These are phyloP conservation scores for Scleroderma citrinum DNA, from an alignment of 768 basidiomycete species.

Conservation along the genomic window DNA sequence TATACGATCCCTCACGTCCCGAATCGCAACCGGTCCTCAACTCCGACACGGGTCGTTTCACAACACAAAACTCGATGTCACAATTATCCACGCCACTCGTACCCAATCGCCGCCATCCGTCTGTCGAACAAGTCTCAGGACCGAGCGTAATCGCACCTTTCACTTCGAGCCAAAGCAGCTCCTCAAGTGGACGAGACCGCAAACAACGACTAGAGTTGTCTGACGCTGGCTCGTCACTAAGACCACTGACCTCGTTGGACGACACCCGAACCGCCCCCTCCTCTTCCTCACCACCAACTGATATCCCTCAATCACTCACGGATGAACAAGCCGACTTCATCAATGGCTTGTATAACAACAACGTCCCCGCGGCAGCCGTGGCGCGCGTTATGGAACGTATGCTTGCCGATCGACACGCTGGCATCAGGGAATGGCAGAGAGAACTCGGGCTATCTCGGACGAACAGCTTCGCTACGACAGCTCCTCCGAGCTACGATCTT, in stretches of 20 bases:
- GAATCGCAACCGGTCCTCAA: neutral
- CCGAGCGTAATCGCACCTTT: conserved; percentile 6
- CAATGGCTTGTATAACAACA: conserved; percentile 15
- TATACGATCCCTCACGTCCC: neutral
- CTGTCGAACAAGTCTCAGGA: neutral
- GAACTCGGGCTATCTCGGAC: conserved; percentile 14
- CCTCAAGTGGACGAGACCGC: neutral
- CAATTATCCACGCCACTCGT: conserved; percentile 1
- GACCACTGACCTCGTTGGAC: neutral
- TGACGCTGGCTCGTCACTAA: conserved; percentile 1
- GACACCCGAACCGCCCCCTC: neutral
- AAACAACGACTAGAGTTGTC: conserved; percentile 5
- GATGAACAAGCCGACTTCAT: conserved; percentile 23
- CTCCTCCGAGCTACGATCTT: conserved; percentile 2
- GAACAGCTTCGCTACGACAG: conserved; percentile 9
- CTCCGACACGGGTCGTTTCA: neutral
- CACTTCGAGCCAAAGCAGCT: neutral
- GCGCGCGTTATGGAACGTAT: conserved; percentile 20
- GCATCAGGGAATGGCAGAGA: conserved; percentile 16
- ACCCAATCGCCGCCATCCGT: conserved; percentile 7
- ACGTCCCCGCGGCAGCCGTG: conserved; percentile 17
- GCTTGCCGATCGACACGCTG: conserved; percentile 16
- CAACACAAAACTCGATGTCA: neutral
- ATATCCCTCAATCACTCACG: conserved; percentile 10
- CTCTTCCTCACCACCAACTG: neutral